Evolutionary conservation across 2,329 filamentous ascomycete species (phyloP).

Genomic region (Alternaria brassicae): DNA sequence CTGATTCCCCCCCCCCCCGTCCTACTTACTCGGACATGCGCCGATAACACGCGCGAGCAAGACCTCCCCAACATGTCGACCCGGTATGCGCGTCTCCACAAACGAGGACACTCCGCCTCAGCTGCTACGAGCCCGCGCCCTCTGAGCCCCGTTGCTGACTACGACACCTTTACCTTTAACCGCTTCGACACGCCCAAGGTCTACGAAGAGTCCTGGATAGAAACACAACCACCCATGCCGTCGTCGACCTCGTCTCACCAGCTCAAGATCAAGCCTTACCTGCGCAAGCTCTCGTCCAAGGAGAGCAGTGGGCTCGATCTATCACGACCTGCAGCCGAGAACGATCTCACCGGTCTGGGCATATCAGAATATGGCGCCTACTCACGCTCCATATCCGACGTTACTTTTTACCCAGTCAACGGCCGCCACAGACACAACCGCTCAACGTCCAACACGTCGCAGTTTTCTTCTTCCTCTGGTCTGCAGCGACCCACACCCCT

Average conservation of each 20-base stretch:
- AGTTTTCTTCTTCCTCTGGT: constrained; percentile 60
- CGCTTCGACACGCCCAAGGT: constrained; percentile 45
- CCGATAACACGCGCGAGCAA: constrained; percentile 14
- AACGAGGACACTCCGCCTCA: constrained; percentile 51
- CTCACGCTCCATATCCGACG: constrained; percentile 53
- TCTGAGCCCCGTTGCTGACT: constrained; percentile 42
- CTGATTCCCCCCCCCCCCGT: background rate
- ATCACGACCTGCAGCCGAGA: constrained; percentile 62
- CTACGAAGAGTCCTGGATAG: constrained; percentile 46
- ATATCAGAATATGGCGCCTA: constrained; percentile 58
- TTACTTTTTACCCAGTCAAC: constrained; percentile 52
- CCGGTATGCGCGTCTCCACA: constrained; percentile 49
- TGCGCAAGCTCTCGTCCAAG: constrained; percentile 61
- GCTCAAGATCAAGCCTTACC: constrained; percentile 62
- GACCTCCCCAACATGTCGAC: constrained; percentile 18
- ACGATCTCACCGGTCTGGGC: constrained; percentile 62
- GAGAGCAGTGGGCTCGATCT: constrained; percentile 61
- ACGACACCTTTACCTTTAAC: constrained; percentile 40
- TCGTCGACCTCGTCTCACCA: constrained; percentile 32
- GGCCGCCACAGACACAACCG: constrained; percentile 56
- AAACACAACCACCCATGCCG: constrained; percentile 35
- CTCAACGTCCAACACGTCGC: constrained; percentile 63
- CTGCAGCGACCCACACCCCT: constrained; percentile 59
- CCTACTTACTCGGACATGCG: constrained; percentile 15
- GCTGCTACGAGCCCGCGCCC: constrained; percentile 44